Base-by-base conservation (phyloP, 805 yeast genomes). In the Barnettozyma botsteinii region DNA sequence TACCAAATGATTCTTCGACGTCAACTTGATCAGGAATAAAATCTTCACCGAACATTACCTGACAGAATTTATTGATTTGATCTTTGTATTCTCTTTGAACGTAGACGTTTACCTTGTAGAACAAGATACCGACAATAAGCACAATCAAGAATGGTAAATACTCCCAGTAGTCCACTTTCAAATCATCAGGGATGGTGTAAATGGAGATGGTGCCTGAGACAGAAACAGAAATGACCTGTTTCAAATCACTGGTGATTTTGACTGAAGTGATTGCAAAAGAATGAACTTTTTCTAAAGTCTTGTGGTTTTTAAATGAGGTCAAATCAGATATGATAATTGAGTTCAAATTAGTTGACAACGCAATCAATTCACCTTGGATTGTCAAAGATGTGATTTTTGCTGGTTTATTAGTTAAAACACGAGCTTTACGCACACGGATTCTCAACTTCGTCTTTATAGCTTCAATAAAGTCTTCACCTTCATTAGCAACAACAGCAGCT, bases 151-250 rank as follows among this genome's bases (percentile, higher is more conserved):
- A 24, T 28, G 40, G 42, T 20, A 43, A 38, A 15, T 47, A 40
- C 10, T 21, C 14, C 3, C 41, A 45, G 32, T 47, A 43, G 17
- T 37, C 46, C 21, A 23, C 34, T 21, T 33, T 45, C 24, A 67
- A 67, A 18, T 69, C 70, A 19, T 60, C 62, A 4, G 93, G 89
- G 17, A 86, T 58, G 41, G 66, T 68, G 42, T 80, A 62, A 8
- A 86, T 77, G 49, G 72, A 77, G 22, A 87, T 73, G 1, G 86
- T 71, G 45, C 82, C 80, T 3, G 93, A 85, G 2, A 89, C 94
- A 25, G 91, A 40, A 14, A 40, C 43, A 14, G 43, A 40, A 6
- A 40, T 22, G n/a, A 40, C 23, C 14, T 31, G 33, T 21, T 40
- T 37, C 27, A 31, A 20, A 18, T 40, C 43, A 4, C 23, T 24